Evolutionary conservation across 306 rosid species (phyloP).

Genomic region (Albizia julibrissin): DNA sequence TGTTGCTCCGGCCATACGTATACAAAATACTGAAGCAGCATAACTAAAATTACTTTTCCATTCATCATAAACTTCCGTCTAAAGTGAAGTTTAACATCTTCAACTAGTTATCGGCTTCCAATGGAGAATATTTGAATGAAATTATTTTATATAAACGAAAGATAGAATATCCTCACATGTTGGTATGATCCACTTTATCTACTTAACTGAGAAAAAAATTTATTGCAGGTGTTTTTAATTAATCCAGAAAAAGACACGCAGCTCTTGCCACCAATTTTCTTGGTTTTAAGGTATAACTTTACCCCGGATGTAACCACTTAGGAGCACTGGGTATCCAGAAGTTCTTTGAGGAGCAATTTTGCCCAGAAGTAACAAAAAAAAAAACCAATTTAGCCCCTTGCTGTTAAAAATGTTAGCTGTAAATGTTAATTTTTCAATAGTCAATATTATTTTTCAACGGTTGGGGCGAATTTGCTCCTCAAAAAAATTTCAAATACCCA

Average conservation of each 20-base stretch:
- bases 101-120: not conserved
- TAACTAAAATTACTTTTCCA: not conserved
- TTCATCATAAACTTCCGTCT: conserved; percentile 11
- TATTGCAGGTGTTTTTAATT: not conserved
- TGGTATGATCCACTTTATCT: not conserved
- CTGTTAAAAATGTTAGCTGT: no score
- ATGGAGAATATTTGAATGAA: not conserved
- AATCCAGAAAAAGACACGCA: not conserved
- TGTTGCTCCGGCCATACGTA: not conserved
- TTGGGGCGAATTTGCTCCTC: no score
- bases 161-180: not conserved
- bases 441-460: no score
- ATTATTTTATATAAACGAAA: not conserved
- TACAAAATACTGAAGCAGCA: conserved; percentile 8
- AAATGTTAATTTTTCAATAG: no score
- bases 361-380: no score
- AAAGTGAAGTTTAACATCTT: not conserved
- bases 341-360: no score
- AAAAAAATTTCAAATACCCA: no score
- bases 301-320: no score
- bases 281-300: no score
- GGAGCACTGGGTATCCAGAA: no score
- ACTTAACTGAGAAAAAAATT: not conserved
- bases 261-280: not conserved
- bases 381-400: no score